Evolutionary conservation across 164 flowering plant species (phyloP).

Genomic region (Aristolochia californica): DNA sequence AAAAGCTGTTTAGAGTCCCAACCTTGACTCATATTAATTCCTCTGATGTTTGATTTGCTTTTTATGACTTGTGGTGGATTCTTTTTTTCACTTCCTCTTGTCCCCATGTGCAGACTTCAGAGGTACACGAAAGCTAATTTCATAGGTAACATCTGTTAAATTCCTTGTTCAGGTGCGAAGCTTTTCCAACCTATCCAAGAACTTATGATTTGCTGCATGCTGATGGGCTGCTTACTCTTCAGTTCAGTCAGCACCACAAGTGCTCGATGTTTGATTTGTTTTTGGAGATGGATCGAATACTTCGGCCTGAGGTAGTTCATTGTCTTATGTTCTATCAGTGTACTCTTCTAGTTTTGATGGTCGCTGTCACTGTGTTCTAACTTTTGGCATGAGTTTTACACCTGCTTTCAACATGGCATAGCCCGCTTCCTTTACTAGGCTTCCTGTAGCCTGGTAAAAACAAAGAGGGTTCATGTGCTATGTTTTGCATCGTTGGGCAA

Average conservation of each 20-base stretch:
- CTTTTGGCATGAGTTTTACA: no score
- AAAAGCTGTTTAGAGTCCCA: no score
- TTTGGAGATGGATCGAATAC: conserved; percentile 81
- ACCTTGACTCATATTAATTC: no score
- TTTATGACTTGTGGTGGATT: neutral
- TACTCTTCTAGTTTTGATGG: neutral
- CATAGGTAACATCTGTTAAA: neutral
- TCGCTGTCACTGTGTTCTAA: neutral
- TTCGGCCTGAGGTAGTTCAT: conserved; percentile 87
- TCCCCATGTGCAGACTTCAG: no score
- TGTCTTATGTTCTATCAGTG: neutral
- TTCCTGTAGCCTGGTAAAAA: no score
- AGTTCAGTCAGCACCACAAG: conserved; percentile 39
- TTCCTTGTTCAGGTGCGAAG: conserved; percentile 65
- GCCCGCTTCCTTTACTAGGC: no score
- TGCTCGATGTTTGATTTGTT: conserved; percentile 71
- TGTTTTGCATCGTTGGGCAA: no score
- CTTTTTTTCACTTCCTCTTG: neutral
- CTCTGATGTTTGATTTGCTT: neutral
- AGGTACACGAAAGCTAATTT: no score
- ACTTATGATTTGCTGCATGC: conserved; percentile 94
- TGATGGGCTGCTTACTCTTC: conserved; percentile 70
- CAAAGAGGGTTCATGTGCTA: no score
- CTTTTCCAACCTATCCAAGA: conserved; percentile 96
- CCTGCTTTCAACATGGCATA: no score